Conservation (phyloP, 192 early-diverging fungal genomes). For the Obelidium mucronatum region DNA sequence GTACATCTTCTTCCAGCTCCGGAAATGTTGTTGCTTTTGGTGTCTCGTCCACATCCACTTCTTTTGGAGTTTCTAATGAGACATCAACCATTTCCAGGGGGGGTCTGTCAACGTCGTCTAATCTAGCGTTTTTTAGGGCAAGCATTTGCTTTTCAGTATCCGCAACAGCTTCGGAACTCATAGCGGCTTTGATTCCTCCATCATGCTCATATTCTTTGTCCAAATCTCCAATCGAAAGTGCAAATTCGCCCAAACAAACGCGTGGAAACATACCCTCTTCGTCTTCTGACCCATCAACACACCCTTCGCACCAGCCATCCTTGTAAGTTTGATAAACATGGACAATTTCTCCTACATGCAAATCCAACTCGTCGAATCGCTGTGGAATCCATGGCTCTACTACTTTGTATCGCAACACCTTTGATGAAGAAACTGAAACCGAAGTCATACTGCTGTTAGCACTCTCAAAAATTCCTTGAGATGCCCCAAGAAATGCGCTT, state of each 20-base stretch:
- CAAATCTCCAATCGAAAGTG: conserved; percentile 11
- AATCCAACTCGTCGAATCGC: conserved; percentile 25
- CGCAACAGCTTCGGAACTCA: too few relatives aligned
- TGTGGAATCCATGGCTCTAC: conserved; percentile 24
- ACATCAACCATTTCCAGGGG: too few relatives aligned
- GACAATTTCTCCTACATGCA: conserved; percentile 29
- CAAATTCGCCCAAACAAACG: background rate
- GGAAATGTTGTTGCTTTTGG: too few relatives aligned
- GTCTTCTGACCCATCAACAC: conserved; percentile 16
- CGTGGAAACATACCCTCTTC: conserved; percentile 32
- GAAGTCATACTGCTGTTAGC: conserved; percentile 4
- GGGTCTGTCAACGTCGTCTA: too few relatives aligned
- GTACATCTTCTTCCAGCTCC: too few relatives aligned
- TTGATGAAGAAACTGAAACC: conserved; percentile 2
- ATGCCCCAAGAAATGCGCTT: background rate
- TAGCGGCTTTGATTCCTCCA: too few relatives aligned
- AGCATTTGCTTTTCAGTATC: too few relatives aligned
- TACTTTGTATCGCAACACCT: conserved; percentile 13
- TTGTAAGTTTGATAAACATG: conserved; percentile 20
- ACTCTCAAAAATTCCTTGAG: background rate
- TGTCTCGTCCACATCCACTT: too few relatives aligned
- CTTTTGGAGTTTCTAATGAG: too few relatives aligned
- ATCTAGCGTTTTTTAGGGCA: too few relatives aligned
- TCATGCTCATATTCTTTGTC: too few relatives aligned
- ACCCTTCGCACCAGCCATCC: conserved; percentile 33